Percentiles rank a stretch among this genome's conserved stretches.
These are phyloP conservation scores for Ustulina deusta DNA, from an alignment of 2,329 filamentous ascomycete genomes.

Conservation along the genomic window DNA sequence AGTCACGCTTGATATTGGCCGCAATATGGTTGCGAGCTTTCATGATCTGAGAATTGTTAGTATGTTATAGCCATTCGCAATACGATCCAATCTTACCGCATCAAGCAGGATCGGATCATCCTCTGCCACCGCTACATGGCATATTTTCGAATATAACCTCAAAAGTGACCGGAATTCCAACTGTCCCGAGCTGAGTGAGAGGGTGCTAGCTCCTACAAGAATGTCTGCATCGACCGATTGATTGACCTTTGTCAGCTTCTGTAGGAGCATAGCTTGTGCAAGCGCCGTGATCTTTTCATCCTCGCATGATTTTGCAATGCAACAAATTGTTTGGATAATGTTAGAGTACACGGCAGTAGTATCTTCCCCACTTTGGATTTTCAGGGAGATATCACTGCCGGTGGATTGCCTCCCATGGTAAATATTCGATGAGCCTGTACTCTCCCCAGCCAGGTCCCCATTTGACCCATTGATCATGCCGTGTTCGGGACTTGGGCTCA, in stretches of 20 bases:
- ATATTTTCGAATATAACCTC: slow-evolving; percentile 82
- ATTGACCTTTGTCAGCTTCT: slow-evolving; percentile 91
- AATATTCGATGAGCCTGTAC: slow-evolving; percentile 56
- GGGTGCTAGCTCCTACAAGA: slow-evolving; percentile 80
- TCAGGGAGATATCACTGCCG: slow-evolving; percentile 84
- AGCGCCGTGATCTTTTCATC: slow-evolving; percentile 94
- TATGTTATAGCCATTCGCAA: neutral
- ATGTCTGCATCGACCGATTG: slow-evolving; percentile 85
- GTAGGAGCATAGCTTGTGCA: slow-evolving; percentile 94
- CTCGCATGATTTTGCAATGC: slow-evolving; percentile 82
- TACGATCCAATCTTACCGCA: slow-evolving; percentile 68
- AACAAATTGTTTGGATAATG: slow-evolving; percentile 94
- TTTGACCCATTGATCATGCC: slow-evolving; percentile 66
- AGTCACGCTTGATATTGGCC: slow-evolving; percentile 72
- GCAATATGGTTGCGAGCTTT: slow-evolving; percentile 86
- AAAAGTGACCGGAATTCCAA: slow-evolving; percentile 88
- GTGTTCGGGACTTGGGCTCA: slow-evolving; percentile 77
- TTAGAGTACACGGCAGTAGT: slow-evolving; percentile 81
- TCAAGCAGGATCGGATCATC: slow-evolving; percentile 75
- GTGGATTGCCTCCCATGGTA: slow-evolving; percentile 70
- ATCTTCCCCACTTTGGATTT: slow-evolving; percentile 81
- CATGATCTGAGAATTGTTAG: slow-evolving; percentile 64
- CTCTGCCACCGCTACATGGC: slow-evolving; percentile 77
- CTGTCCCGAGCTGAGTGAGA: slow-evolving; percentile 81
- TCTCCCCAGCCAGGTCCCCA: slow-evolving; percentile 56